Evolutionary conservation across 2,329 filamentous ascomycete genomes (phyloP), one percentile per base, ranked within the genome.

Genomic region (Curvularia hawaiiensis): DNA sequence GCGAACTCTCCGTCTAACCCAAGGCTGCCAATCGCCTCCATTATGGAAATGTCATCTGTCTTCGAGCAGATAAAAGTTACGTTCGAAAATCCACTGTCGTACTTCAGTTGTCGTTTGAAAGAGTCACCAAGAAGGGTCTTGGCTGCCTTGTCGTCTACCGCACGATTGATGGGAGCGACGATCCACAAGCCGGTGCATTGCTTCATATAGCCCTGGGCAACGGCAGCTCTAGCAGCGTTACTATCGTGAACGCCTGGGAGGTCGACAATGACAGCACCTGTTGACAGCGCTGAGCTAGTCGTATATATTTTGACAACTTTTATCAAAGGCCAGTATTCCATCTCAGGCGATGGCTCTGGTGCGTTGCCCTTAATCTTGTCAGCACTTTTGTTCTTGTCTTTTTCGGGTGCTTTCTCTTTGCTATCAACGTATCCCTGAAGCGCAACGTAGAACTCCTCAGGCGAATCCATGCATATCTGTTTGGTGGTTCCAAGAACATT

Each of bases 51-150:
- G 43, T 88, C 84, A 65, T 89, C 87, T 0, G 84, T 86, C 66
- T 88, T 88, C 16, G 80, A 83, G 65, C 85, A 88, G 14, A 89
- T 84, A 58, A 88, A 88, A 0, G 84, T 86, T 3, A 88, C 77
- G 2, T 75, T 78, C 7, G 75, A 79, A 52, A 84, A 84, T 0
- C 76, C 79, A 2, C 83, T 82, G 56, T 88, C 86, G 63, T 84
- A 84, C 55, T 86, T 83, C 3, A 88, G 73, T 62, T 88, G 86
- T 0, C 82, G 77, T 64, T 83, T 85, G 74, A 87, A 87, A 0
- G 79, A 79, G 18, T 84, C 78, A 0, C 84, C 84, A 8, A 88
- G 74, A 1, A 88, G 73, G 0, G 77, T 79, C 55, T 84, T 83
- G 0, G 85, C 84, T 2, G 82, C 79, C 65, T 86, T 85, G 61